Base-by-base conservation (phyloP, 1,284 basidiomycete species). In the Ceratorhiza oryzae-sativae region DNA sequence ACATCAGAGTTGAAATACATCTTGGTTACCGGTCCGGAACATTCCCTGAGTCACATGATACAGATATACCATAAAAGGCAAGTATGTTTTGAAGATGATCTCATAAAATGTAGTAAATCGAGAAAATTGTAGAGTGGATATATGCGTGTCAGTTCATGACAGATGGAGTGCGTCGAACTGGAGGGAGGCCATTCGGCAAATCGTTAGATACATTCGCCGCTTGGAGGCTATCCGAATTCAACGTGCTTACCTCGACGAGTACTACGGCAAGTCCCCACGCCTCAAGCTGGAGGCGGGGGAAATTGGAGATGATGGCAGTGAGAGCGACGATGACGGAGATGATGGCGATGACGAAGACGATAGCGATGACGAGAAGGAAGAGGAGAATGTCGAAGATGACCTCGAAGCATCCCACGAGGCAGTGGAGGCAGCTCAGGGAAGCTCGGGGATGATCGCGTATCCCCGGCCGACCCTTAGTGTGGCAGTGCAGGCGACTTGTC, bases 181-280 rank as follows among this genome's bases (percentile, higher is more conserved):
- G 2, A 27, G 63, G 15, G 25, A 67, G n/a, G 48, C 63, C 23
- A 39, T 67, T 10, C 63, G 48, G 9, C 63, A 67, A 45, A 67
- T 67, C 6, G 25, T 56, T 18, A 42, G 36, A n/a, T 67, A 67
- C 39, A 23, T 67, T 27, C 63, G 23, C 34, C 63, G 63, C 15
- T 36, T 67, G 27, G 62, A 65, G 27, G 62, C 62, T 5, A 48
- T 65, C 23, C 46, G 23, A 30, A 49, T 65, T 10, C 62, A 67
- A 41, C 63, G 63, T 13, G 36, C 36, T 23, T 67, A 23, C 23
- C 6, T 67, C 2, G 51, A 67, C 13, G 49, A 53, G 27, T 55
- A 55, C 25, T 67, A 39, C 56, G 63, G 63, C 51, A 27, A 42
- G 32, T 56, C 63, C 27, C 27, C 36, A 25, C 27, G 34, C 23